Evolutionary conservation across 2,329 filamentous ascomycete species (phyloP).

Genomic region (Botrytis cinerea): DNA sequence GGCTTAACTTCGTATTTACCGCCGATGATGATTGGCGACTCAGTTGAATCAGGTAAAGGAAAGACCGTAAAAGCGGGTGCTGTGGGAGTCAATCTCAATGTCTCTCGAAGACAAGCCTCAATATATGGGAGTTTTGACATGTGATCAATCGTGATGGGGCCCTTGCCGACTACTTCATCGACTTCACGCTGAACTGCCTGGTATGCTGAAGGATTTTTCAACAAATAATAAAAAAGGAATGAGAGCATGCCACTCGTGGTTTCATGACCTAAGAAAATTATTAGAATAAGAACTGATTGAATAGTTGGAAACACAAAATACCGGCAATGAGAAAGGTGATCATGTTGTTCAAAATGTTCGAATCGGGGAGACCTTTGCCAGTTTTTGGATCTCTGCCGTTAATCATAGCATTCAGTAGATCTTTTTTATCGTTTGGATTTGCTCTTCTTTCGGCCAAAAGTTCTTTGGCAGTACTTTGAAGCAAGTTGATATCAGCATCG

Average conservation of each 20-base stretch:
- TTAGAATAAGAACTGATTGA: slow-evolving; percentile 47
- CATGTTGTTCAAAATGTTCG: slow-evolving; percentile 67
- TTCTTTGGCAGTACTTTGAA: slow-evolving; percentile 42
- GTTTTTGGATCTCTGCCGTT: slow-evolving; percentile 67
- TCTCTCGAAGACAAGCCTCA: slow-evolving; percentile 65
- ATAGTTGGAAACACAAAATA: slow-evolving; percentile 42
- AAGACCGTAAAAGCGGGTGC: slow-evolving; percentile 51
- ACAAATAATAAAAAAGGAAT: slow-evolving; percentile 54
- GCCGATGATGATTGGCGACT: slow-evolving; percentile 43
- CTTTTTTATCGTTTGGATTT: slow-evolving; percentile 61
- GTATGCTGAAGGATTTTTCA: slow-evolving; percentile 52
- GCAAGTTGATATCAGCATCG: slow-evolving; percentile 53
- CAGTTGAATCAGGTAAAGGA: slow-evolving; percentile 42
- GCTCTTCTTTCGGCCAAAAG: slow-evolving; percentile 60
- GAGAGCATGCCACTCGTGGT: slow-evolving; percentile 61
- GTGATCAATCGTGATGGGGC: slow-evolving; percentile 49
- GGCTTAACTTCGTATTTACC: slow-evolving; percentile 45
- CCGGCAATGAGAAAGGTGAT: slow-evolving; percentile 64
- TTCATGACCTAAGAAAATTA: slow-evolving; percentile 56
- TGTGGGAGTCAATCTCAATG: slow-evolving; percentile 54
- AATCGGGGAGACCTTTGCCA: slow-evolving; percentile 62
- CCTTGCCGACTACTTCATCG: slow-evolving; percentile 52
- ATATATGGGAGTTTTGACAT: slow-evolving; percentile 63
- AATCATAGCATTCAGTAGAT: slow-evolving; percentile 71
- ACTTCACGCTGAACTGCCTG: slow-evolving; percentile 54